phyloP scores from a whole-genome alignment of 176 grass and related monocot genomes.

The Saccharum officinarum region DNA sequence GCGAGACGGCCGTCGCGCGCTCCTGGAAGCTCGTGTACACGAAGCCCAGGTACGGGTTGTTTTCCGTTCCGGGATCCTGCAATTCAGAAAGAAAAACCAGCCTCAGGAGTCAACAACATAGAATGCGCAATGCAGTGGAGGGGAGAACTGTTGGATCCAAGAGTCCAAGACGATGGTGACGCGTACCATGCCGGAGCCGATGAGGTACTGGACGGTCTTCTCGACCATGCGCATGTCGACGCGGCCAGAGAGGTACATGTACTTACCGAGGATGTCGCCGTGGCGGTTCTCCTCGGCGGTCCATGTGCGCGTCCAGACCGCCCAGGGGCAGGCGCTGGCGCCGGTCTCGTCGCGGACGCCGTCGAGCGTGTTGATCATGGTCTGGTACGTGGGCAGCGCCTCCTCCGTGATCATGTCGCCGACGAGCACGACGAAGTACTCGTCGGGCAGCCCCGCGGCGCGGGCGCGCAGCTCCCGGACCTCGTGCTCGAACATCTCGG shows the following conservation, averaged over 20 bases:
- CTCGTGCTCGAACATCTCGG: slow-evolving; percentile 64
- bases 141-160: not conserved
- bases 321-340: slow-evolving; percentile 83
- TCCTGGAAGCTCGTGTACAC: slow-evolving; percentile 99
- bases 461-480: slow-evolving; percentile 62
- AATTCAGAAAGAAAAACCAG: not conserved
- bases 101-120: not conserved
- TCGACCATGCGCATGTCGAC: slow-evolving; percentile 92
- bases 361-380: slow-evolving; percentile 97
- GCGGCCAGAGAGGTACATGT: slow-evolving; percentile 90
- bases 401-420: slow-evolving; percentile 98
- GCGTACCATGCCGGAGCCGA: slow-evolving; percentile 89
- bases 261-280: slow-evolving; percentile 80
- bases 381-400: slow-evolving; percentile 96
- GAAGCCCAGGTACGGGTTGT: slow-evolving; percentile 92
- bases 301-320: slow-evolving; percentile 87
- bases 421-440: slow-evolving; percentile 77
- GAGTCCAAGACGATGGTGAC: not conserved
- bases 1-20: slow-evolving; percentile 82
- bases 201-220: slow-evolving; percentile 90
- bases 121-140: not conserved
- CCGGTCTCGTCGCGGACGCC: slow-evolving; percentile 94
- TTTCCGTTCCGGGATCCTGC: slow-evolving; percentile 82
- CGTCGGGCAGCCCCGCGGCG: slow-evolving; percentile 64
- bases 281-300: slow-evolving; percentile 95